Evolutionary conservation across 805 yeast species (phyloP), one percentile per base, ranked within the genome.

Genomic region (Candida stauntonica): DNA sequence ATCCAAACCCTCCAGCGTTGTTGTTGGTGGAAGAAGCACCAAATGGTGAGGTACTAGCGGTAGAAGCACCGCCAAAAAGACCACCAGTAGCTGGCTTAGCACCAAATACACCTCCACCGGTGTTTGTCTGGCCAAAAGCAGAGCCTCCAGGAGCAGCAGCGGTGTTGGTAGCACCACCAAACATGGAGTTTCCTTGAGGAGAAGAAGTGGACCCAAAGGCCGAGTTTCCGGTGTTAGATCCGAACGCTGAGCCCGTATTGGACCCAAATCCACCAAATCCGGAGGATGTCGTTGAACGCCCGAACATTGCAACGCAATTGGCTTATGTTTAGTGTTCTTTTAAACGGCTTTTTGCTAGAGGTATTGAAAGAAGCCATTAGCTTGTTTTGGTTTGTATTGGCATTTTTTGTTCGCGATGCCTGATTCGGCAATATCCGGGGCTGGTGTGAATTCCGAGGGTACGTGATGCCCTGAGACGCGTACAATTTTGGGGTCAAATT

Each of bases 231-330:
- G 35, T 12, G 46, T 42, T 34, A 7, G 50, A 36, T 3, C 62
- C 63, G 42, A 59, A 57, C 2, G 52, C 44, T 14, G 60, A 52
- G 31, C 59, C 52, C 19, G 59, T 46, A 44, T 46, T 58, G 33
- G 45, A 42, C 6, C 69, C 66, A 47, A 53, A 55, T 13, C 58
- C 59, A 6, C 67, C 68, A 50, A 61, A 63, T 20, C 51, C 56
- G 20, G 52, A 54, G 13, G 48, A 43, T 0, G 51, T 40, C 31
- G 44, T 50, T 1, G 57, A 35, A 17, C 55, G 48, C 7, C 61
- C 55, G 42, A 61, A 61, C 54, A 57, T 47, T 19, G 18, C 15
- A 6, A 9, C 12, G 7, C 12, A 14, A 26, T 26, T n/a, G 19
- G 26, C 6, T 31, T 17, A 27, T 8, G 15, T 8, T 21, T 11